Base-by-base conservation (phyloP, 108 stramenopile species). In the Aurantiochytrium sp. region DNA sequence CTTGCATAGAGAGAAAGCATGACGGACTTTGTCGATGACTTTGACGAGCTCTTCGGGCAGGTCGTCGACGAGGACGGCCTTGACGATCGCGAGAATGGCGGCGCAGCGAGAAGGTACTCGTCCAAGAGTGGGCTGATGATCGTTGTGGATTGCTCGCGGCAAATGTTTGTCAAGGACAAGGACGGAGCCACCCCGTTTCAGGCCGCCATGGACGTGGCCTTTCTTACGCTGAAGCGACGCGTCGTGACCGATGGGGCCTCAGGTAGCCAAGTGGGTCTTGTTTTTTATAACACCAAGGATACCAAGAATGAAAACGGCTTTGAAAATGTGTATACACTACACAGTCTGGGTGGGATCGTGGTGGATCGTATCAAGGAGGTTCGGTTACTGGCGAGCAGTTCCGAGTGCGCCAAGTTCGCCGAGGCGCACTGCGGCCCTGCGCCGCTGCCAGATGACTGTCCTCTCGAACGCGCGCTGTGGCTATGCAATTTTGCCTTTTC, bases 51-150 rank as follows among this genome's bases (percentile, higher is more conserved):
- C 42, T 69, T 69, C 64, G 64, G 18, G 10, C 64, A 69, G 64
- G 64, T 69, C 42, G 64, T 23, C 14, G 64, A 69, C 35, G 64
- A 8, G 64, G 64, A 42, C 3, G 42, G 8, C 64, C 21, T 42
- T 14, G 64, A 16, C 4, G 42, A 69, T 18, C 14, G 25, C 25
- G 64, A 8, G 25, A 23, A 69, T 23, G 5, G 64, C 42, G 64
- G 64, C 64, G 21, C 59, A n/a, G 59, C n/a, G 19, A 28, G 18
- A 10, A 28, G 64, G 42, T 69, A 69, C 64, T 69, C 64, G 64
- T 69, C 64, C 64, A 83, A 83, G 76, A 83, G 51, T 12, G 76
- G 76, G 45, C 76, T 83, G 4, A 83, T 83, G 51, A 53, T 83
- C 28, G 76, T 83, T 43, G 76, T 83, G 18, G 76, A 83, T 45